Evolutionary conservation across 805 yeast genomes (phyloP), one percentile per base, ranked within the genome.

Genomic region (Starmerella potacharoeniae): DNA sequence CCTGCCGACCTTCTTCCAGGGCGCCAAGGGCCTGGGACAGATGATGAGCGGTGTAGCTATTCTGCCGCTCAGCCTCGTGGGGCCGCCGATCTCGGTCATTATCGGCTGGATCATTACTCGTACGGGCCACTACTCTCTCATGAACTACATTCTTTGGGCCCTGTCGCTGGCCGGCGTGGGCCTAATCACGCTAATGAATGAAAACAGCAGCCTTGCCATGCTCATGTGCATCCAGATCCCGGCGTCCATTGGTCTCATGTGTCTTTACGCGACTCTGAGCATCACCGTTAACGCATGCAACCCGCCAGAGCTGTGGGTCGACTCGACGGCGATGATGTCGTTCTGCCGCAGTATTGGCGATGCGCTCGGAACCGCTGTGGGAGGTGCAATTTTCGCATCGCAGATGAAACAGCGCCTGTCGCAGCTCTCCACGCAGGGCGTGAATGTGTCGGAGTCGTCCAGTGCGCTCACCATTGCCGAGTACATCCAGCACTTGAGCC

Each of bases 1-100:
- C 59, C 55, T 72, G 16, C 66, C 77, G 5, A 67, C 80, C 11
- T 80, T 77, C 62, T 80, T 77, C 65, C 82, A 80, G 63, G 74
- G 74, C 30, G 68, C 78, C 8, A 68, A 66, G 46, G 73, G 68
- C 11, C 66, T 69, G 42, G 69, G 68, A 51, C 71, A 80, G 5
- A 67, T 75, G 67, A 65, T 66, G 29, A 69, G 80, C 3, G 82
- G 82, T 40, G 63, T 77, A 35, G 68, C 74, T 30, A 62, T 74
- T 40, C 64, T 78, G 33, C 79, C 82, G 0, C 49, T 68, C 36
- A 70, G 77, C 49, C 60, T 76, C 16, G 69, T 73, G 34, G 75
- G 68, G 49, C 55, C 70, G 1, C 60, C 70, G 6, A 69, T 81
- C 9, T 63, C 72, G 13, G 3, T 62, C 4, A 56, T 70, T 1